A percentile compares a stretch with the other conserved stretches of the same genome.
These are phyloP conservation scores for Mycocentrospora acerina DNA, from an alignment of 2,329 filamentous ascomycete species.

Conservation along the genomic window DNA sequence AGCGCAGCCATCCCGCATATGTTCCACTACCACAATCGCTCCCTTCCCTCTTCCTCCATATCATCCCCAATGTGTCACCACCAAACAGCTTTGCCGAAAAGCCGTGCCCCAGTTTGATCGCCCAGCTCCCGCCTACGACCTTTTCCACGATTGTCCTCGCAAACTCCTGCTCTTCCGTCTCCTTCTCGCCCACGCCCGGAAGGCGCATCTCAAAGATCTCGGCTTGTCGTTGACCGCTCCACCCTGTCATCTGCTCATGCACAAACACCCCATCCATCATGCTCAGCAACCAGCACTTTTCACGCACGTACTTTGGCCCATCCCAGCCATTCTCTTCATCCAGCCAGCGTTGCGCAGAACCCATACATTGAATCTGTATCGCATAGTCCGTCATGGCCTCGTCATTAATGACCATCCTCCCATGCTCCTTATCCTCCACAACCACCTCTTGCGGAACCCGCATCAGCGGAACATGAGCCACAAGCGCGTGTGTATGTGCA, in stretches of 20 bases:
- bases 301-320: conserved; percentile 53
- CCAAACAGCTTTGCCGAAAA: conserved; percentile 54
- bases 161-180: conserved; percentile 50
- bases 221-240: conserved; percentile 54
- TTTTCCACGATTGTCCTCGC: conserved; percentile 56
- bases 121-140: conserved; percentile 54
- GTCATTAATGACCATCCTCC: conserved; percentile 41
- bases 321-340: conserved; percentile 56
- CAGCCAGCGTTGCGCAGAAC: conserved; percentile 54
- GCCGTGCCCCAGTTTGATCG: conserved; percentile 59
- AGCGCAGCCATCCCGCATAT: conserved; percentile 57
- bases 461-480: conserved; percentile 52
- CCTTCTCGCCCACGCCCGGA: conserved; percentile 42
- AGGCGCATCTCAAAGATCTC: conserved; percentile 51
- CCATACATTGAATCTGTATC: conserved; percentile 57
- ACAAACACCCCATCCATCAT: conserved; percentile 22
- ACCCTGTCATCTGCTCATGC: conserved; percentile 53
- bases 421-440: conserved; percentile 39
- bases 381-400: conserved; percentile 58
- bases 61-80: conserved; percentile 52
- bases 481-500: conserved; percentile 53
- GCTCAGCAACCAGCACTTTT: conserved; percentile 31
- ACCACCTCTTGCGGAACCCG: conserved; percentile 36
- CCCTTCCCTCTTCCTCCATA: conserved; percentile 55
- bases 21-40: conserved; percentile 54